Conservation (phyloP, 75 land plant species). For the Isoetes taiwanensis region DNA sequence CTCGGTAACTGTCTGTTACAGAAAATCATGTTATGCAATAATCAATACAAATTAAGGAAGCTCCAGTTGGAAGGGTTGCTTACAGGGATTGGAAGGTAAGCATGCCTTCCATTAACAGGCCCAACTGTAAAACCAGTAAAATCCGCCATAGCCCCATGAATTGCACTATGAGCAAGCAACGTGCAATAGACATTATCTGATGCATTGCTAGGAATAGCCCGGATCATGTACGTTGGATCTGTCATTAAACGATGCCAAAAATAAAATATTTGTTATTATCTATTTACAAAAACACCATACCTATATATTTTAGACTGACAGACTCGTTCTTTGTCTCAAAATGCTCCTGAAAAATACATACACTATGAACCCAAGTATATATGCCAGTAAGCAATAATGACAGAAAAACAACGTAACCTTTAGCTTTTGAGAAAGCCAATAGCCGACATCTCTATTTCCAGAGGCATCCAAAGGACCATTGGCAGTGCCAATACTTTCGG, state of each 20-base stretch:
- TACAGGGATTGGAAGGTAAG: slow-evolving; percentile 76
- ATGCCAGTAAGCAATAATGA: not conserved
- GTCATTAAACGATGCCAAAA: slow-evolving; percentile 11
- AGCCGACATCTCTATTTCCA: slow-evolving; percentile 71
- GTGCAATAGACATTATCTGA: slow-evolving; percentile 94
- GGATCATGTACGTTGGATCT: slow-evolving; percentile 97
- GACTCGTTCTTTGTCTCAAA: slow-evolving; percentile 29
- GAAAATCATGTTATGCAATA: not conserved
- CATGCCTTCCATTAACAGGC: slow-evolving; percentile 73
- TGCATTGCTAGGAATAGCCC: slow-evolving; percentile 87
- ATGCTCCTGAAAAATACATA: slow-evolving; percentile 36
- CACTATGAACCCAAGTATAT: not conserved
- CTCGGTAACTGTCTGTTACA: slow-evolving; percentile 64
- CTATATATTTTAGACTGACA: slow-evolving; percentile 59
- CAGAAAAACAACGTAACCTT: slow-evolving; percentile 27
- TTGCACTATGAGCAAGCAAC: slow-evolving; percentile 78
- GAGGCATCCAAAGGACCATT: slow-evolving; percentile 52
- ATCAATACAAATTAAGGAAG: not conserved
- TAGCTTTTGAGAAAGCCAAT: slow-evolving; percentile 54
- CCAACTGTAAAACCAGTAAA: slow-evolving; percentile 81
- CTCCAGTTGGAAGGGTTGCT: slow-evolving; percentile 8
- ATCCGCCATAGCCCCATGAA: slow-evolving; percentile 96
- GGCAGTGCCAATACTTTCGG: slow-evolving; percentile 30
- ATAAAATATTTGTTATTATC: no score
- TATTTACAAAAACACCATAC: no score